Evolutionary conservation across 306 rosid genomes (phyloP), one percentile per base, ranked within the genome.

Genomic region (Cucurbita ficifolia): DNA sequence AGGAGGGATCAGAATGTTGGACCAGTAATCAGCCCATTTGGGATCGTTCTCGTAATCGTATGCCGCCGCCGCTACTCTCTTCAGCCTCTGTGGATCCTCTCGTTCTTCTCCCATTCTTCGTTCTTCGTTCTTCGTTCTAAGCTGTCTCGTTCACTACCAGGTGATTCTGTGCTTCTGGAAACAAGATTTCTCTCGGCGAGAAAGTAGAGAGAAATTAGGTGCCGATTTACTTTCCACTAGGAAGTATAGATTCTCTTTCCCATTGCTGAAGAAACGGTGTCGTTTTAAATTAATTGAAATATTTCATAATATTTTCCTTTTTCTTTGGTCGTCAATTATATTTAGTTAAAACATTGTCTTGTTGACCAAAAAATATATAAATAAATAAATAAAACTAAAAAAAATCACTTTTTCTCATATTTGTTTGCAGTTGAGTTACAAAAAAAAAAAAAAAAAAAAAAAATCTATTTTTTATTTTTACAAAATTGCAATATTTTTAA

Each of bases 1-100:
- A 10, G 96, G 93, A 80, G 99, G 99, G 72, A 95, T 87, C 85
- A 95, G 96, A 76, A 95, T 80, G 80, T 95, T 95, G 79, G 87
- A 77, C 97, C 96, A 95, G 81, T 95, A 95, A 54, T 86, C 96
- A 17, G 87, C 86, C 99, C 97, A 95, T 77, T 89, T 82, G 0
- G 90, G 70, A 70, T 95, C 99, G 80, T 81, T 83, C 29, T 95
- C 99, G 84, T 95, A 95, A 76, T 91, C 97, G 76, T 86, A 91
- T 0, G 97, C 85, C 24, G 88, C 86, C 62, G 97, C 97, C 73
- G 97, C 99, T 1, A 77, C 65, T 57, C 77, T 81, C 96, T 91
- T 95, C 82, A 85, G 38, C 80, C 72, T 80, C 84, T 91, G 99
- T 0, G 96, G 84, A 80, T 86, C 95, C 22, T 85, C 97, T 77